Evolutionary conservation across 371 early-diverging fungal genomes (phyloP).

Genomic region (Caulochytrium protostelioides): DNA sequence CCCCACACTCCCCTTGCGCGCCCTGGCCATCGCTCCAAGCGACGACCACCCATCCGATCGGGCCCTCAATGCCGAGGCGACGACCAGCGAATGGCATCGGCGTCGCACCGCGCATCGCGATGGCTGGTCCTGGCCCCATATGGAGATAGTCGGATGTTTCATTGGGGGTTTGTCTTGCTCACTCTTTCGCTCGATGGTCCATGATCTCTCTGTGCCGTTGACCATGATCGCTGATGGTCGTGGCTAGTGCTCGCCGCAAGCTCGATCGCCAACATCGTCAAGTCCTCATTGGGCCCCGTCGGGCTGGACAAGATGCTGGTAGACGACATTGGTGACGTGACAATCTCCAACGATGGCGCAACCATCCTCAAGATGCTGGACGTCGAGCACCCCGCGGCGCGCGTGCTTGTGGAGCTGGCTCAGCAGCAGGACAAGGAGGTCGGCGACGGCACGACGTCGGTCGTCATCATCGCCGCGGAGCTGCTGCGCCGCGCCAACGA

Average conservation of each 20-base stretch:
- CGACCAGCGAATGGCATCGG: not conserved
- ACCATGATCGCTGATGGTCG: not conserved
- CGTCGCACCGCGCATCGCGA: not conserved
- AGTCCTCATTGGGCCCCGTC: slow-evolving; percentile 96
- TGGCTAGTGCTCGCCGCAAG: slow-evolving; percentile 43
- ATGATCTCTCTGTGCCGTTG: not conserved
- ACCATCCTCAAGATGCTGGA: slow-evolving; percentile 94
- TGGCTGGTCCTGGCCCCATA: slow-evolving; percentile 35
- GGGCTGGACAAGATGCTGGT: slow-evolving; percentile 99
- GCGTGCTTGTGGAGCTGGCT: slow-evolving; percentile 94
- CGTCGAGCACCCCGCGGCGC: slow-evolving; percentile 95
- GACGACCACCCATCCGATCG: not conserved
- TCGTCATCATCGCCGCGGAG: slow-evolving; percentile 97
- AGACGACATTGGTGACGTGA: slow-evolving; percentile 97
- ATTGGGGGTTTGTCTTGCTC: not conserved
- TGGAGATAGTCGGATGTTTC: not conserved
- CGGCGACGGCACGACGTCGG: slow-evolving; percentile 99
- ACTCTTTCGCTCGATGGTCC: not conserved
- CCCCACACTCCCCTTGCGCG: not conserved
- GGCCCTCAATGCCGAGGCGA: not conserved
- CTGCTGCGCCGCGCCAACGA: slow-evolving; percentile 91
- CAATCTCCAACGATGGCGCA: slow-evolving; percentile 99
- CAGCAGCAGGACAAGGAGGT: slow-evolving; percentile 99
- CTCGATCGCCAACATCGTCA: slow-evolving; percentile 94
- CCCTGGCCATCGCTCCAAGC: slow-evolving; percentile 1